phyloP scores from a whole-genome alignment of 106 monocot genomes.

The Platanthera zijinensis region DNA sequence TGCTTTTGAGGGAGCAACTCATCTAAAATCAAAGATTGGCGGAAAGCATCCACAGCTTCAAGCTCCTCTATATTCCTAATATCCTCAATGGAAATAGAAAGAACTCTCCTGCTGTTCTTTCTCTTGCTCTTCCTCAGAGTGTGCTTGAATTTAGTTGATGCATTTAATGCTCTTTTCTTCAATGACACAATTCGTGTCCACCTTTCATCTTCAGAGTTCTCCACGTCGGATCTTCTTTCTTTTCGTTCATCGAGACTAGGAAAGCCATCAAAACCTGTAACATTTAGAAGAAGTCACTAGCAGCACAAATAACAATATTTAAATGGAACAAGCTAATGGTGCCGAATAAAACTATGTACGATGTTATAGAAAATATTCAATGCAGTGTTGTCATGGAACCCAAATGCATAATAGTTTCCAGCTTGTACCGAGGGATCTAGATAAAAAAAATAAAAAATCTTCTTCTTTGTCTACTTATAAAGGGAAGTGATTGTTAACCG shows the following conservation, averaged over 20 bases:
- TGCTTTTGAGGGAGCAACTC: slow-evolving; percentile 46
- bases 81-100: slow-evolving; percentile 56
- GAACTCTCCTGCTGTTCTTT: slow-evolving; percentile 28
- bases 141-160: slow-evolving; percentile 48
- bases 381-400: background rate
- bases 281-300: background rate
- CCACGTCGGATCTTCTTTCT: slow-evolving; percentile 47
- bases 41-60: slow-evolving; percentile 59
- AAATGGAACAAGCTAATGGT: background rate
- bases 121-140: slow-evolving; percentile 47
- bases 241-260: slow-evolving; percentile 35
- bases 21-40: slow-evolving; percentile 45
- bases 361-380: background rate
- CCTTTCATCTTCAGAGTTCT: slow-evolving; percentile 61
- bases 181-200: slow-evolving; percentile 39
- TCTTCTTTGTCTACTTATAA: background rate
- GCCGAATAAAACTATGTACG: background rate
- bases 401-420: background rate
- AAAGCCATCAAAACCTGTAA: slow-evolving; percentile 45
- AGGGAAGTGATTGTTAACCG: too few relatives aligned
- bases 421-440: background rate
- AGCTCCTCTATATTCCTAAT: slow-evolving; percentile 49
- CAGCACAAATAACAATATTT: background rate
- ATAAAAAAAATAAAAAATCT: background rate
- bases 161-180: slow-evolving; percentile 55